A percentile compares a stretch with the other conserved stretches of the same genome.
phyloP scores from a whole-genome alignment of 1,284 basidiomycete genomes.

The Mycosarcoma mackinlayi region DNA sequence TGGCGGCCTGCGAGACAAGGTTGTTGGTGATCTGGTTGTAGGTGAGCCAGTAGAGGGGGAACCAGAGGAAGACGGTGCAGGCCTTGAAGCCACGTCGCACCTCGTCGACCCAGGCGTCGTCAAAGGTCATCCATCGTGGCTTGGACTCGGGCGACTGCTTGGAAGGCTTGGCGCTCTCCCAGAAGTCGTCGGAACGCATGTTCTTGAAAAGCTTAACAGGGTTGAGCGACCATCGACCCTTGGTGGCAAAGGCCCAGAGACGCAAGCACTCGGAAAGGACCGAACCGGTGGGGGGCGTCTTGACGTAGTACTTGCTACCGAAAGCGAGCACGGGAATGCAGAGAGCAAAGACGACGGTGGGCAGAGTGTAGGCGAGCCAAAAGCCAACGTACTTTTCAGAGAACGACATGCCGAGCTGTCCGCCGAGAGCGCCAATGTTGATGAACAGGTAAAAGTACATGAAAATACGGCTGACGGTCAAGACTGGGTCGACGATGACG shows the following conservation, averaged over 20 bases:
- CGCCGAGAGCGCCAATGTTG: slow-evolving; percentile 64
- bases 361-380: slow-evolving; percentile 70
- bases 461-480: slow-evolving; percentile 72
- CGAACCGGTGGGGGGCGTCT: slow-evolving; percentile 81
- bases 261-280: slow-evolving; percentile 74
- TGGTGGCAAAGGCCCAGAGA: slow-evolving; percentile 63
- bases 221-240: slow-evolving; percentile 68
- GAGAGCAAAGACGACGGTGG: slow-evolving; percentile 70
- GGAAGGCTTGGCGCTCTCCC: slow-evolving; percentile 80
- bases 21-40: slow-evolving; percentile 75
- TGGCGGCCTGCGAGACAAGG: slow-evolving; percentile 72
- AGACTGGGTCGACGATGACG: slow-evolving; percentile 81
- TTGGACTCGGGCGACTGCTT: slow-evolving; percentile 68
- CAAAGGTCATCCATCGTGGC: slow-evolving; percentile 70
- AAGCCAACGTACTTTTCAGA: slow-evolving; percentile 70
- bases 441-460: slow-evolving; percentile 68
- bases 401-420: slow-evolving; percentile 69
- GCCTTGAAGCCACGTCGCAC: slow-evolving; percentile 84
- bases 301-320: slow-evolving; percentile 77
- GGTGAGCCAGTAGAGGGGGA: slow-evolving; percentile 71
- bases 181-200: slow-evolving; percentile 76
- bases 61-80: slow-evolving; percentile 83
- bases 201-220: slow-evolving; percentile 60
- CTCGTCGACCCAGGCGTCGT: slow-evolving; percentile 79
- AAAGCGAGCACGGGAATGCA: slow-evolving; percentile 76